Conservation (phyloP, 139 green algal genomes). For the Auxenochlorella pyrenoidosa region DNA sequence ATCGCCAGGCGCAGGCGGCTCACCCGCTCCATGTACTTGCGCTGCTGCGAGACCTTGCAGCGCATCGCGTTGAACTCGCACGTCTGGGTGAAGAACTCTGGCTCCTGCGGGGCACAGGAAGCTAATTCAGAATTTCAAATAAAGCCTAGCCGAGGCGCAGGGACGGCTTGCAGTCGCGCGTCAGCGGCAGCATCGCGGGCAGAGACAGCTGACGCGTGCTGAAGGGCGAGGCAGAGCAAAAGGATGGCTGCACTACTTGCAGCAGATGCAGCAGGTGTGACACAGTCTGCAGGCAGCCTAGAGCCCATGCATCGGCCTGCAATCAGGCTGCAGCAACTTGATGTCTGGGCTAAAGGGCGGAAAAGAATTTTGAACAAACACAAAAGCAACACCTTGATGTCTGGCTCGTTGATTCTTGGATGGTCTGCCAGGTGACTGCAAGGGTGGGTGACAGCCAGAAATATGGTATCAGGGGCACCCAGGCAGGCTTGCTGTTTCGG, state of each 20-base stretch:
- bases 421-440: conserved; percentile 13
- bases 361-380: too few relatives aligned
- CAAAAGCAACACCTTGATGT: conserved; percentile 1
- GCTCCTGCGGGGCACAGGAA: not conserved
- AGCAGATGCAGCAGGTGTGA: not conserved
- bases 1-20: too few relatives aligned
- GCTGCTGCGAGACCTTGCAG: not conserved
- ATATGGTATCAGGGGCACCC: too few relatives aligned
- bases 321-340: not conserved
- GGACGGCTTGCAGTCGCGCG: too few relatives aligned
- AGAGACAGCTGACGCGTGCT: not conserved
- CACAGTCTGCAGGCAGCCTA: not conserved
- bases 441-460: too few relatives aligned
- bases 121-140: too few relatives aligned
- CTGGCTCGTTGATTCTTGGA: not conserved
- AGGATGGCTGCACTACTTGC: not conserved
- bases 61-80: conserved; percentile 24
- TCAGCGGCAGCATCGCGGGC: too few relatives aligned
- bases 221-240: not conserved
- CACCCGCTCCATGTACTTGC: conserved; percentile 13
- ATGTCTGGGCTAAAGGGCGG: too few relatives aligned
- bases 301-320: too few relatives aligned
- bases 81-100: conserved; percentile 12
- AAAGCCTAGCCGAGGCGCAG: not conserved
- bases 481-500: too few relatives aligned